Evolutionary conservation across 2,329 filamentous ascomycete genomes (phyloP).

Genomic region (Talaromyces sp.): DNA sequence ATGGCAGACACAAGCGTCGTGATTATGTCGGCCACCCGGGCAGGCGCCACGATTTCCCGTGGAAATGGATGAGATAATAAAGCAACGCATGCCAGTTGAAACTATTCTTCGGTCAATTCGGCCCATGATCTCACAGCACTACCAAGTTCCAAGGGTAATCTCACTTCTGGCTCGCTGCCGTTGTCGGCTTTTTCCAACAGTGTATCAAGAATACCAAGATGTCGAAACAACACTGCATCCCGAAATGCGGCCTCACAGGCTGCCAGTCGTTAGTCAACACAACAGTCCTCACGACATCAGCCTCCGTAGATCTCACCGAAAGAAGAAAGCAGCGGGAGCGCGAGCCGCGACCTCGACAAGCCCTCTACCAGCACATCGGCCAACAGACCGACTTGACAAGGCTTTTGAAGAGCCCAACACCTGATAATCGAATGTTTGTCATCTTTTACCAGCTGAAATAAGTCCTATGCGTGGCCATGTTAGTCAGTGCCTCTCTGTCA

Average conservation of each 20-base stretch:
- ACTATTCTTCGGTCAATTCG: conserved; percentile 25
- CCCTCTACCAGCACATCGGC: conserved; percentile 52
- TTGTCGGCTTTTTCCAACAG: conserved; percentile 36
- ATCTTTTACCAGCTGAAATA: conserved; percentile 31
- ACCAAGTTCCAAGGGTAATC: conserved; percentile 4
- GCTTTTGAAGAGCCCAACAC: conserved; percentile 52
- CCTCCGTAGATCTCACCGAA: conserved; percentile 45
- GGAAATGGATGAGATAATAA: conserved; percentile 41
- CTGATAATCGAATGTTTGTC: conserved; percentile 41
- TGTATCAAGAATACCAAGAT: conserved; percentile 39
- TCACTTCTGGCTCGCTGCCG: conserved; percentile 33
- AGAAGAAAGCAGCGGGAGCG: conserved; percentile 52
- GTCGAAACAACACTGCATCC: conserved; percentile 35
- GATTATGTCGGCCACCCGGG: conserved; percentile 37
- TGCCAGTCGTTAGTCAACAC: conserved; percentile 20
- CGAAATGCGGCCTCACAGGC: conserved; percentile 33
- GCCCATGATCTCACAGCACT: background rate
- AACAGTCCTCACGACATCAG: background rate
- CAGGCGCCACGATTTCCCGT: conserved; percentile 31
- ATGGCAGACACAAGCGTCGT: conserved; percentile 33
- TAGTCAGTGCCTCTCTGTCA: background rate
- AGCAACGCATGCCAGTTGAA: conserved; percentile 32
- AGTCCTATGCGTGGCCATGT: conserved; percentile 28
- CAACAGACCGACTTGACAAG: conserved; percentile 53
- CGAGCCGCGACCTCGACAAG: conserved; percentile 54